phyloP scores from a whole-genome alignment of 768 basidiomycete species.

The Dioszegia aurantiaca region DNA sequence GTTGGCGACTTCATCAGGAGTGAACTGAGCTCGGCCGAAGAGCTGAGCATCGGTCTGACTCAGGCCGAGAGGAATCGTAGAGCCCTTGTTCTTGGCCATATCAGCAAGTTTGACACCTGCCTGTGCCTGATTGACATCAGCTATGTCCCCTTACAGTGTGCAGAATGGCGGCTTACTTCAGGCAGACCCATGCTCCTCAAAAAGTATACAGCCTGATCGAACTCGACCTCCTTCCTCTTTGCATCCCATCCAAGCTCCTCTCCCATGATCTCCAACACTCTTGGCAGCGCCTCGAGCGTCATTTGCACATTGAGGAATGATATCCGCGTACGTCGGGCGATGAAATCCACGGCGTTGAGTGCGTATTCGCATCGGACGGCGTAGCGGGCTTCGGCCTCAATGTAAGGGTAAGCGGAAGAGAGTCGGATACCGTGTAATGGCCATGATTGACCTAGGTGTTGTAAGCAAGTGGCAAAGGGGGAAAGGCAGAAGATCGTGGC shows the following conservation, averaged over 20 bases:
- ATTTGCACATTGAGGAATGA: conserved; percentile 88
- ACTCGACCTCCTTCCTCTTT: conserved; percentile 62
- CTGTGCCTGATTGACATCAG: conserved; percentile 11
- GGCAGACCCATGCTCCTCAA: conserved; percentile 81
- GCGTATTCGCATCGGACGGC: conserved; percentile 89
- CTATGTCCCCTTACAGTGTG: background rate
- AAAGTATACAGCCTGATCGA: conserved; percentile 64
- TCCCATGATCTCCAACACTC: conserved; percentile 86
- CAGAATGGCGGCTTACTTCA: conserved; percentile 29
- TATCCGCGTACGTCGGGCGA: conserved; percentile 87
- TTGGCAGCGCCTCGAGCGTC: conserved; percentile 77
- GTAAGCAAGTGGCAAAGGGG: conserved; percentile 1
- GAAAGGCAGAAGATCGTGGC: conserved; percentile 3
- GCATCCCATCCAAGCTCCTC: conserved; percentile 75
- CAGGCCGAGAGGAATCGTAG: conserved; percentile 38
- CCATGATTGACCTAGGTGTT: conserved; percentile 58
- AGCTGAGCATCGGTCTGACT: conserved; percentile 46
- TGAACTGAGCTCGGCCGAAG: conserved; percentile 61
- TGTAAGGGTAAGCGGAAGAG: conserved; percentile 71
- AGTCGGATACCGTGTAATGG: conserved; percentile 81
- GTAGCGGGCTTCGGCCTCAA: conserved; percentile 90
- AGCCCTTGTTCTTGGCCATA: conserved; percentile 29
- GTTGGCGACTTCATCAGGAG: conserved; percentile 57
- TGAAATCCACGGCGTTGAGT: conserved; percentile 83
- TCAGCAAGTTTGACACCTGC: conserved; percentile 47